Conservation (phyloP, 2,329 filamentous ascomycete genomes). For the Aspergillus aculeatus region DNA sequence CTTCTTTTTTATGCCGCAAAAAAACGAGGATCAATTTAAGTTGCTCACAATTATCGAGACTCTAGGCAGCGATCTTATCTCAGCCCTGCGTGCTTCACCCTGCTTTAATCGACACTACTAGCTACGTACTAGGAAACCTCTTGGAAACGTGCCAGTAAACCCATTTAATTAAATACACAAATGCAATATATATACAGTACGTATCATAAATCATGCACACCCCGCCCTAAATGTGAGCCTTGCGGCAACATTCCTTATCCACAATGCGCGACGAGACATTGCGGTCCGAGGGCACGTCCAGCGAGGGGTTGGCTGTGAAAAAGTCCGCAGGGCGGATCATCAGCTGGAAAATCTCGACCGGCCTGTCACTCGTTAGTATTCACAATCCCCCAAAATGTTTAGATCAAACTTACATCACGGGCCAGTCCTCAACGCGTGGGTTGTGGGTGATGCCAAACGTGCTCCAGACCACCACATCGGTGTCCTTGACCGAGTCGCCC, state of each 20-base stretch:
- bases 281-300: conserved; percentile 51
- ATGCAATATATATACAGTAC: conserved; percentile 3
- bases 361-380: conserved; percentile 24
- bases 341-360: conserved; percentile 39
- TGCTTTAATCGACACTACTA: background rate
- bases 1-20: background rate
- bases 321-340: conserved; percentile 54
- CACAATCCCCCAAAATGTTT: background rate
- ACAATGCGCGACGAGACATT: conserved; percentile 34
- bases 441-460: conserved; percentile 48
- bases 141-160: background rate
- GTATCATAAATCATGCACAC: conserved; percentile 8
- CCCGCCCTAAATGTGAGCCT: conserved; percentile 28
- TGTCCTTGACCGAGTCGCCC: conserved; percentile 35
- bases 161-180: too few relatives aligned
- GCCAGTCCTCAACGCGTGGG: conserved; percentile 46
- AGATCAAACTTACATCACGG: conserved; percentile 38
- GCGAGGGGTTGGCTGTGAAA: conserved; percentile 53
- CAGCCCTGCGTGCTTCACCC: background rate
- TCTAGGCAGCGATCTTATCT: background rate
- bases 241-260: conserved; percentile 33
- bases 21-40: background rate
- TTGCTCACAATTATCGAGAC: background rate
- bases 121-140: too few relatives aligned
- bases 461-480: conserved; percentile 47